Evolutionary conservation across 306 rosid species (phyloP), one percentile per base, ranked within the genome.

Genomic region (Lathyrus aphaca): DNA sequence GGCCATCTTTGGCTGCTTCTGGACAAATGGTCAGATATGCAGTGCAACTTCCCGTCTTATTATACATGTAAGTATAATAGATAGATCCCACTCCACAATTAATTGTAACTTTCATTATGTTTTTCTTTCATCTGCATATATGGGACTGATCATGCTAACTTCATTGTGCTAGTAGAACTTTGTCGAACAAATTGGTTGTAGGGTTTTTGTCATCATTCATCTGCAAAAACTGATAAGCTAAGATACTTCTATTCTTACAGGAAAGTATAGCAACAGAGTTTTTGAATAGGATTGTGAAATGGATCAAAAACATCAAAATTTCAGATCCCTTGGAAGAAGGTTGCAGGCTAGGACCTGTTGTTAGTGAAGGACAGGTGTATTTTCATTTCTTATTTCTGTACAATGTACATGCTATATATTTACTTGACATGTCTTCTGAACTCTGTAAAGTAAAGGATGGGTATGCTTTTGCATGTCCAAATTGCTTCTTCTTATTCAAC

Each of bases 21-120:
- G 99, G 97, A 88, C 97, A 68, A 94, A 94, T 79, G 99, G 99
- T 78, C 99, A 94, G 86, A 94, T 94, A 66, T 94, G 99, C 89
- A 94, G 97, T 83, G 99, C 99, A 75, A 94, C 99, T 64, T 94
- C 99, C 65, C 97, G 99, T 43, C 92, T 94, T 71, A 79, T 94
- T 78, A 66, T 94, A 71, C 98, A 90, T 48, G 98, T 90, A 84
- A 80, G 96, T 85, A 60, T 56, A 62, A 44, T 74, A 32, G 30
- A 66, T 79, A 64, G 23, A 45, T 37, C 63, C 48, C 17, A 18
- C 44, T 43, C 75, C 39, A 64, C 59, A 8, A 69, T 61, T 35
- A 11, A 25, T 32, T 66, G 27, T 23, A 35, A 17, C 32, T 74
- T 60, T 12, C 10, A 45, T 19, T 9, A 39, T 8, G 1, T 10